Base-by-base conservation (phyloP, 2,329 filamentous ascomycete species). In the Blastomyces gilchristii region DNA sequence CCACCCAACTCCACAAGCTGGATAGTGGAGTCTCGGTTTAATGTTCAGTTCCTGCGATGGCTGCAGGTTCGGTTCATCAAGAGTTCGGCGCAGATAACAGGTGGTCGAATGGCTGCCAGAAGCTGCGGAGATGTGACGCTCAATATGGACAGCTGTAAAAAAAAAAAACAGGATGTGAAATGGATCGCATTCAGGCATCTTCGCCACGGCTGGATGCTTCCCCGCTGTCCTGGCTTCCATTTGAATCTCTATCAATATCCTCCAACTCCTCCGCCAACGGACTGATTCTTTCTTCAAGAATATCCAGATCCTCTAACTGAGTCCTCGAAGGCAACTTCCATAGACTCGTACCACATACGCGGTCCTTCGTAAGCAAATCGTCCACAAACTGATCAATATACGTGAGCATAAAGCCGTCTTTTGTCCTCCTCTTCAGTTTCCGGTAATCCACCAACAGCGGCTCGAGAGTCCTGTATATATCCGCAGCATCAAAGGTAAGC, bases 361-460 rank as follows among this genome's bases (percentile, higher is more conserved):
- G 83, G 63, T 95, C 90, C 76, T 96, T 96, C 0, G 85, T 88
- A 66, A 99, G 79, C 67, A 99, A 77, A 65, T 97, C 91, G 74
- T 99, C 94, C 62, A 97, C 85, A 74, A 99, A 97, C 69, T 93
- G 87, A 75, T 99, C 94, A 76, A 99, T 81, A 71, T 84, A 88
- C 2, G 90, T 94, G 69, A 99, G 74, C 14, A 79, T 81, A 66
- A 89, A 92, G 1, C 89, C 89, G 37, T 85, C 84, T 67, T 91
- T 85, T 16, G 86, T 88, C 69, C 89, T 83, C 65, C 91, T 80
- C 74, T 89, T 86, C 75, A 99, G 73, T 78, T 97, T 99, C 68
- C 94, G 81, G 67, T 84, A 83, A 73, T 99, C 94, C 65, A 85
- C 84, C 60, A 99, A 78, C 63, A 89, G 86, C 37, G 91, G 90